phyloP scores from a whole-genome alignment of 352 stramenopile species.

The Phytophthora capsici region DNA sequence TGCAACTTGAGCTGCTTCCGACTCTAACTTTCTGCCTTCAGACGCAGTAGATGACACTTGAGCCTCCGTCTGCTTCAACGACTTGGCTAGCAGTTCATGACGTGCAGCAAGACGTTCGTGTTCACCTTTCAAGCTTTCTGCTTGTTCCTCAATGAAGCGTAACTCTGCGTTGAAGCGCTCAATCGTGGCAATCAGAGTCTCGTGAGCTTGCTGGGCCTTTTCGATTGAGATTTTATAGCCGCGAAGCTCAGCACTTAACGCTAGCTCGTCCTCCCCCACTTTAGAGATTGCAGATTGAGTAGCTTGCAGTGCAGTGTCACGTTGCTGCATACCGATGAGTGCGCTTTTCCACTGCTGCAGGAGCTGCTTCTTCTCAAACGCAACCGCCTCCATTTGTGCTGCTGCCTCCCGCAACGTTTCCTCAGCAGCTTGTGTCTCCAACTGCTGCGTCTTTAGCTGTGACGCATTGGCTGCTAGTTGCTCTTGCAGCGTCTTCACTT shows the following conservation, averaged over 20 bases:
- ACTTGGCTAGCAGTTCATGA: constrained; percentile 90
- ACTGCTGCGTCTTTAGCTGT: constrained; percentile 86
- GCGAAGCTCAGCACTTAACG: constrained; percentile 86
- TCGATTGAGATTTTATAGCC: constrained; percentile 89
- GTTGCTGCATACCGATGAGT: constrained; percentile 89
- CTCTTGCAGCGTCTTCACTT: constrained; percentile 90
- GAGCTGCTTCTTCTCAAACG: constrained; percentile 96
- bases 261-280: constrained; percentile 83
- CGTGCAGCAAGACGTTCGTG: constrained; percentile 79
- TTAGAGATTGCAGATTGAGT: constrained; percentile 85
- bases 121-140: constrained; percentile 59
- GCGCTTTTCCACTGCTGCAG: constrained; percentile 96
- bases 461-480: constrained; percentile 79
- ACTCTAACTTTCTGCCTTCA: constrained; percentile 75
- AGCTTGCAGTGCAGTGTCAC: constrained; percentile 93
- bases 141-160: constrained; percentile 77
- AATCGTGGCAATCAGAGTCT: constrained; percentile 82
- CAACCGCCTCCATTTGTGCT: constrained; percentile 92
- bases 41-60: constrained; percentile 71
- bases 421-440: constrained; percentile 87
- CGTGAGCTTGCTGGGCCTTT: constrained; percentile 82
- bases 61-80: constrained; percentile 86
- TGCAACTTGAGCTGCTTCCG: constrained; percentile 70
- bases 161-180: constrained; percentile 89
- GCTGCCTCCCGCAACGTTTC: constrained; percentile 89